phyloP scores from a whole-genome alignment of 164 flowering plant genomes.

The Chimonanthus salicifolius region DNA sequence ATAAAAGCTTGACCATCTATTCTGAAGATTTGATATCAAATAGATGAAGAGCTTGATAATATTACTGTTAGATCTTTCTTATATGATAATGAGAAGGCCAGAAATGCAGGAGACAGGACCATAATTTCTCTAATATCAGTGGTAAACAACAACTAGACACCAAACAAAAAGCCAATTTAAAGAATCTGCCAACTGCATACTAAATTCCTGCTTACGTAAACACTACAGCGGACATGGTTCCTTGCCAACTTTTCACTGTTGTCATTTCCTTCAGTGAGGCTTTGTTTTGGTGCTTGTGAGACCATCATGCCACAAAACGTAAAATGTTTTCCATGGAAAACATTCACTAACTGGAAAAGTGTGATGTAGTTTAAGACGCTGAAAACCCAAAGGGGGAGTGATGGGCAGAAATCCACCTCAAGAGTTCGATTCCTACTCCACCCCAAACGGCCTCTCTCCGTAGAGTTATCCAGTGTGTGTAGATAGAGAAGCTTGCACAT shows the following conservation, averaged over 20 bases:
- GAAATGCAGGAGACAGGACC: too few relatives aligned
- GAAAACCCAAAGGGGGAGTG: not conserved
- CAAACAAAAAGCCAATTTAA: too few relatives aligned
- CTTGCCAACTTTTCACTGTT: not conserved
- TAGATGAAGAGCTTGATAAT: too few relatives aligned
- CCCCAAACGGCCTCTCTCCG: not conserved
- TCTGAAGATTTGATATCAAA: too few relatives aligned
- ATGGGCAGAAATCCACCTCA: not conserved
- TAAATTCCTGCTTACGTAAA: not conserved
- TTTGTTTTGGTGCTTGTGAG: not conserved
- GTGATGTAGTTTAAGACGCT: not conserved
- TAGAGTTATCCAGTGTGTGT: too few relatives aligned
- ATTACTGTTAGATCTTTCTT: too few relatives aligned
- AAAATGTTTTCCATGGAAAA: not conserved
- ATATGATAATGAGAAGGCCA: too few relatives aligned
- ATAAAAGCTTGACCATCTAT: too few relatives aligned
- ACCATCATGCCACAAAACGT: not conserved
- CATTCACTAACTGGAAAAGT: not conserved
- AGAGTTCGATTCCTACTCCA: not conserved
- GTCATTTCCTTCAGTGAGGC: not conserved
- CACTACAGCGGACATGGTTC: not conserved
- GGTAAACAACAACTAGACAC: too few relatives aligned
- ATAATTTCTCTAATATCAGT: too few relatives aligned
- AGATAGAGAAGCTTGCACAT: too few relatives aligned
- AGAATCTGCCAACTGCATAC: not conserved